phyloP scores from a whole-genome alignment of 2,329 filamentous ascomycete genomes.

The Fusarium coicis region DNA sequence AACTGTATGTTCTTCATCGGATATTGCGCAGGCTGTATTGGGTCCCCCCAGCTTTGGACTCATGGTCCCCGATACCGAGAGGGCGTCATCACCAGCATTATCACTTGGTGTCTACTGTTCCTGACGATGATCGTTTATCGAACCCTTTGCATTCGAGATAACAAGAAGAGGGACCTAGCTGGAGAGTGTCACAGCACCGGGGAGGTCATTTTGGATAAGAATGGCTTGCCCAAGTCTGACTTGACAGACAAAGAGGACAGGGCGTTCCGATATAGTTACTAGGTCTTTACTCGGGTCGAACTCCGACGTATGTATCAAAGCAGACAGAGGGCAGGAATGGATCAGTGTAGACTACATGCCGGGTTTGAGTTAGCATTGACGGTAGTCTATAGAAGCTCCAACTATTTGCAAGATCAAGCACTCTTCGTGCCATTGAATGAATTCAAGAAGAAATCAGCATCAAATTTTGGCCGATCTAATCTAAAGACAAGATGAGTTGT shows the following conservation, averaged over 20 bases:
- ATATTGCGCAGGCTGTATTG: neutral
- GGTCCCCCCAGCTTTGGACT: neutral
- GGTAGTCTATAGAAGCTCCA: neutral
- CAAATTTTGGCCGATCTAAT: too few relatives aligned
- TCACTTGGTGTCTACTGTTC: neutral
- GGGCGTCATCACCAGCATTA: neutral
- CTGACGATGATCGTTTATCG: neutral
- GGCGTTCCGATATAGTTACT: neutral
- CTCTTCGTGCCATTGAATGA: neutral
- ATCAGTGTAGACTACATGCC: too few relatives aligned
- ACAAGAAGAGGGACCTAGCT: neutral
- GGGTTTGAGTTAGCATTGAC: neutral
- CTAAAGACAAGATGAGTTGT: too few relatives aligned
- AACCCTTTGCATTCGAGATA: neutral
- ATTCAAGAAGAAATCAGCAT: too few relatives aligned
- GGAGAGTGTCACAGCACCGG: neutral
- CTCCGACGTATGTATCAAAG: neutral
- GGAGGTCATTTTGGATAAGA: neutral
- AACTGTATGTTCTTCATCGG: conserved; percentile 5
- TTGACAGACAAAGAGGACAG: neutral
- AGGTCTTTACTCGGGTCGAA: neutral
- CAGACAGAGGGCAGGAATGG: too few relatives aligned
- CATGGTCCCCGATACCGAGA: neutral
- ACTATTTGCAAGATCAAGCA: neutral
- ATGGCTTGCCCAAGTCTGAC: neutral